phyloP scores from a whole-genome alignment of 345 rosid species.

The Corymbia maculata region DNA sequence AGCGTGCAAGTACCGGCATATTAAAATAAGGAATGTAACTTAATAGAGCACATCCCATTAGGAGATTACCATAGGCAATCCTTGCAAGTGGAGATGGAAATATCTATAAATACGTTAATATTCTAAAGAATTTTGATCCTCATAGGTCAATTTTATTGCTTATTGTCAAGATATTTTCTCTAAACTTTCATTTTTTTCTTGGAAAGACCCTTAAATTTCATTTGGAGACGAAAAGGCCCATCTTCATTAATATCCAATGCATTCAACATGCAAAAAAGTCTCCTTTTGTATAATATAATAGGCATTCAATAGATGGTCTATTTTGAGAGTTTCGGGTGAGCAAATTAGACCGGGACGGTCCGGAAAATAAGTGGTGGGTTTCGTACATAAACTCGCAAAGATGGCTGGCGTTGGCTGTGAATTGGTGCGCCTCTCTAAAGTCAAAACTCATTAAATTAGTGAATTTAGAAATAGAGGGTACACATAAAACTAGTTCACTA shows the following conservation, averaged over 20 bases:
- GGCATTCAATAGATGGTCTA: not conserved
- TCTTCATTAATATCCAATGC: not conserved
- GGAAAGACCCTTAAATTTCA: not conserved
- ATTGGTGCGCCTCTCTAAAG: not conserved
- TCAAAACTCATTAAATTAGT: too few relatives aligned
- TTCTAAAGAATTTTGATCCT: not conserved
- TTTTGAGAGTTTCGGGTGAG: not conserved
- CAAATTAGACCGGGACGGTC: not conserved
- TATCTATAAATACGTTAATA: not conserved
- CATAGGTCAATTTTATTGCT: not conserved
- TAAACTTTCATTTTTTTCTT: not conserved
- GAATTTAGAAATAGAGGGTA: too few relatives aligned
- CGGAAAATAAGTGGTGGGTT: not conserved
- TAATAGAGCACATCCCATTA: too few relatives aligned
- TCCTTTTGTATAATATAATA: not conserved
- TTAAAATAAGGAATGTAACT: too few relatives aligned
- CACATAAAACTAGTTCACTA: not conserved
- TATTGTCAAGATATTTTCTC: not conserved
- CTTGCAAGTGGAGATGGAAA: not conserved
- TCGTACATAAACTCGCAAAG: not conserved
- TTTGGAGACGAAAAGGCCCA: not conserved
- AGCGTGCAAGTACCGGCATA: too few relatives aligned
- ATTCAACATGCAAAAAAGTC: not conserved
- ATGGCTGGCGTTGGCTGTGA: not conserved
- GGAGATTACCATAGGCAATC: too few relatives aligned